These are phyloP conservation scores for Trichopus zeylanicus DNA, from an alignment of 116 monocot species.

Conservation along the genomic window DNA sequence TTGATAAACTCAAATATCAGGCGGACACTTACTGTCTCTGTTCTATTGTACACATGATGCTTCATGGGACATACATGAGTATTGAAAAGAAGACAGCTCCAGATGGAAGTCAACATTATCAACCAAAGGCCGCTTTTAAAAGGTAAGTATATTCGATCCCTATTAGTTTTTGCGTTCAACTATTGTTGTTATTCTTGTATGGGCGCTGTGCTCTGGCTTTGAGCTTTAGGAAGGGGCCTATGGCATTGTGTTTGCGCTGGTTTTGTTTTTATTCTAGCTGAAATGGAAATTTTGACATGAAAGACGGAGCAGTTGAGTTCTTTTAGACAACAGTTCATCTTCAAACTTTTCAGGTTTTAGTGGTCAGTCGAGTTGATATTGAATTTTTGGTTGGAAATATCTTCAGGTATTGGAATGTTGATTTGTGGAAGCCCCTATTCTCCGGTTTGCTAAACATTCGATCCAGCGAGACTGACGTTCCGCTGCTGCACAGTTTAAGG, in stretches of 20 bases:
- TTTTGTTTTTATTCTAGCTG: too few species aligned
- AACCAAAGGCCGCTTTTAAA: constrained; percentile 60
- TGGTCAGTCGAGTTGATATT: background rate
- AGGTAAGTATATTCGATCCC: too few species aligned
- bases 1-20: constrained; percentile 17
- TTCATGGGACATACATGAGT: constrained; percentile 72
- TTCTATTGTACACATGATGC: constrained; percentile 92
- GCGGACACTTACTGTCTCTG: constrained; percentile 88
- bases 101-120: constrained; percentile 50
- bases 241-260: too few species aligned
- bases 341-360: too few species aligned
- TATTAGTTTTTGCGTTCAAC: too few species aligned
- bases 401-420: constrained; percentile 75
- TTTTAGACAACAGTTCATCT: too few species aligned
- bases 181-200: too few species aligned
- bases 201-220: too few species aligned
- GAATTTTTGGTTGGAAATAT: background rate
- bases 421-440: constrained; percentile 72
- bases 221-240: too few species aligned
- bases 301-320: too few species aligned
- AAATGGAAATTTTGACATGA: too few species aligned
- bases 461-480: constrained; percentile 49
- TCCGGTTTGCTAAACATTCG: constrained; percentile 48
- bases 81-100: constrained; percentile 48
- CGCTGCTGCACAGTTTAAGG: constrained; percentile 40